Percentiles rank a stretch among this genome's conserved stretches.
Conservation (phyloP, 2,329 filamentous ascomycete species). For the Nakataea oryzae region DNA sequence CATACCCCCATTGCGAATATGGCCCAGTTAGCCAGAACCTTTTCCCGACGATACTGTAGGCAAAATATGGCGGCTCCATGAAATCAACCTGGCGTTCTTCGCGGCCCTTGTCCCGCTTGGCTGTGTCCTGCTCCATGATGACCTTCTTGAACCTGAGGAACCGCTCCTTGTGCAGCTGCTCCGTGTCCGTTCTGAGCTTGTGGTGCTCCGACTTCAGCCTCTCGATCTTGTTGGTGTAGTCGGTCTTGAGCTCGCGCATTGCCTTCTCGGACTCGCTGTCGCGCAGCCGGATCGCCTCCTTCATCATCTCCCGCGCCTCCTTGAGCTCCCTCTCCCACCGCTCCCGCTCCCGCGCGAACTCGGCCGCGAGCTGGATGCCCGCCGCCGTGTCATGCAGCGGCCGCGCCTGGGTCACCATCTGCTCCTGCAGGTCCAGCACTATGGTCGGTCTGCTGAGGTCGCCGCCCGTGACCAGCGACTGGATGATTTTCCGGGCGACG, state of each 20-base stretch:
- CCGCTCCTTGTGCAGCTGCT: slow-evolving; percentile 1
- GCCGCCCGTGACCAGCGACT: not conserved
- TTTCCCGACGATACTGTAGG: not conserved
- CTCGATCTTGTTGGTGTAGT: not conserved
- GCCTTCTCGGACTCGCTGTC: slow-evolving; percentile 2
- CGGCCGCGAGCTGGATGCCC: slow-evolving; percentile 1
- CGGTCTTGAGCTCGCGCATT: not conserved
- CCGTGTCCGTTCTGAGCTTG: not conserved
- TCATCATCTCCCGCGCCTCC: not conserved
- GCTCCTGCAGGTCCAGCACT: not conserved
- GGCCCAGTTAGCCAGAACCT: not conserved
- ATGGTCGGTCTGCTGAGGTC: not conserved
- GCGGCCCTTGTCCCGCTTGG: not conserved
- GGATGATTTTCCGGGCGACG: not conserved
- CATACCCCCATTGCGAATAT: not conserved
- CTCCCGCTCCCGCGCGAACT: slow-evolving; percentile 2
- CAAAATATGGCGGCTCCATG: not conserved
- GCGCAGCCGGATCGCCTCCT: slow-evolving; percentile 1
- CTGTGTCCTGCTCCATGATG: not conserved
- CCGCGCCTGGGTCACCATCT: slow-evolving; percentile 1
- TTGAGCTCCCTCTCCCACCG: not conserved
- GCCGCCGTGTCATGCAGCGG: slow-evolving; percentile 2
- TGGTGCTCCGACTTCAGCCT: not conserved
- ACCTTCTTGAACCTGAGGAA: not conserved
- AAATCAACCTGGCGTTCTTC: not conserved